Base-by-base conservation (phyloP, 1,284 basidiomycete species). In the Fomitopsis betulina region DNA sequence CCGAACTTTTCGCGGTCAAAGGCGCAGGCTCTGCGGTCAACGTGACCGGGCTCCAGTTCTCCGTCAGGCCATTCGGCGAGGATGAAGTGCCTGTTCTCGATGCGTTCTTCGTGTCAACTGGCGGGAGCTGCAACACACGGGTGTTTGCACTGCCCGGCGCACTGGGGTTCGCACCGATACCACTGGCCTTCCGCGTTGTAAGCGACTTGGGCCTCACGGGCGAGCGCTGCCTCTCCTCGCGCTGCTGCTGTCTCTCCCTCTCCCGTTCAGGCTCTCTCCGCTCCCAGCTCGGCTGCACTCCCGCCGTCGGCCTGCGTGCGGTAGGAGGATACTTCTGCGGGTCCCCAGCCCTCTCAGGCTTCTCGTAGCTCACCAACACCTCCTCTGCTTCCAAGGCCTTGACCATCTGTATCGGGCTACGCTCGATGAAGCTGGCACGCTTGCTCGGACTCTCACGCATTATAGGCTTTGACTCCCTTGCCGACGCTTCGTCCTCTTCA, bases 391-490 rank as follows among this genome's bases (percentile, higher is more conserved):
- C 79, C 50, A 81, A 80, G 15, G 78, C 72, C 40, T 69, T 69
- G 55, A 71, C 72, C 27, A 83, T 70, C 40, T 71, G 70, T 35
- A 82, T 66, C 37, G 76, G 75, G 60, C 76, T 82, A 56, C 76
- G 77, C 67, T 85, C 79, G 53, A 89, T 80, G 55, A 80, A 79
- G 3, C 87, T 89, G 32, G 86, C 82, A 21, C 85, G 82, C 70
- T 89, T 89, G 67, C 84, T 83, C 15, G 86, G 86, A 30, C 86
- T 86, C 25, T 86, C 79, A 54, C 87, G 82, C 53, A 89, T 68
- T 21, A 86, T 73, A 3, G 85, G 80, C 56, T 53, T 74, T 65
- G 58, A 53, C 50, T 56, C 59, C 27, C 25, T 38, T 12, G 47
- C 15, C 4, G 13, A 17, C 12, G 27, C 64, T 6, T 68, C 67